Evolutionary conservation across 192 early-diverging fungal genomes (phyloP), one percentile per base, ranked within the genome.

Genomic region (Backusella psychrophila): DNA sequence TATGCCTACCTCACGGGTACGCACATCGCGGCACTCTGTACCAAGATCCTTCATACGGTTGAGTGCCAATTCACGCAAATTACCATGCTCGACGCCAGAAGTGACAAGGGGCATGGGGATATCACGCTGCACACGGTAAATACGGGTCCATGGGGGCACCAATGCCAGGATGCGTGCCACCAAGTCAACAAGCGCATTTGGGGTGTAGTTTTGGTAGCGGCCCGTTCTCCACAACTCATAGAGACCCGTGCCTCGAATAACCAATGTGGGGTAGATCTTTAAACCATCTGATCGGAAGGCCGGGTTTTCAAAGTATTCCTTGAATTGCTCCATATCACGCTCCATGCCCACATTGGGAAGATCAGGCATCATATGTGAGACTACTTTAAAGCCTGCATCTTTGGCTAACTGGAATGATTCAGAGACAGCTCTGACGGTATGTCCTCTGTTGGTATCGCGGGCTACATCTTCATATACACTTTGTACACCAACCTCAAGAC

Each of bases 341-440:
- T 99, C 97, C 96, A 99, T 99, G 19, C 97, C 97, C 12, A 99
- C 97, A 77, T 99, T 99, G 2, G 98, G 97, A 71, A 99, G 85
- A 86, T 99, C 97, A 11, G 98, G 98, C 98, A 99, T 99, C 98
- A 99, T 99, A 75, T 99, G 98, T 17, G 97, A 91, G 11, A 99
- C 98, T 0, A 99, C 93, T 80, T 99, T 99, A 88, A 96, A 99
- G 12, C 98, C 98, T 21, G 96, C 94, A 77, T 99, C 98, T 83
- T 99, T 99, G 73, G 94, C 94, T 68, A 99, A 84, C 56, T 99
- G 97, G 82, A 99, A 99, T 19, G 95, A 95, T 83, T 99, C 98
- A 78, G 92, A 95, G 0, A 99, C 98, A 1, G 98, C 96, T 69
- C 94, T 95, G 71, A 99, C 98, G 17, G 98, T 99, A 79, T 99